A percentile compares a stretch with the other conserved stretches of the same genome.
Conservation (phyloP, 2,329 filamentous ascomycete genomes). For the Alternaria arborescens region DNA sequence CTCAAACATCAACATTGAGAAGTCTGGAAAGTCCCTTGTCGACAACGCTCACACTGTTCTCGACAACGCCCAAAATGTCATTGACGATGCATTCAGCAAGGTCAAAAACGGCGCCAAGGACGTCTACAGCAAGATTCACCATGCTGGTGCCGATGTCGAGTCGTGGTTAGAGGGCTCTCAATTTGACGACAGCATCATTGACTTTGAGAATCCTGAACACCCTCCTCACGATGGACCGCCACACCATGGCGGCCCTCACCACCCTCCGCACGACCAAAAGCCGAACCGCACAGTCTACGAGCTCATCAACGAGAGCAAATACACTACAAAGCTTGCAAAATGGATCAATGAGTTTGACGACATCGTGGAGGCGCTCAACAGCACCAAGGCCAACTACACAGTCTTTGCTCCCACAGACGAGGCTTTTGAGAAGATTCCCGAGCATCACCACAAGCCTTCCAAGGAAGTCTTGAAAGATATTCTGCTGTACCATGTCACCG, state of each 20-base stretch:
- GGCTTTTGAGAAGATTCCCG: constrained; percentile 74
- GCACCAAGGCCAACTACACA: constrained; percentile 77
- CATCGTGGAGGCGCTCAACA: constrained; percentile 76
- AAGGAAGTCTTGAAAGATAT: constrained; percentile 75
- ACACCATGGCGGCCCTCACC: constrained; percentile 38
- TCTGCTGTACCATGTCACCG: constrained; percentile 77
- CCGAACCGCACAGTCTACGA: constrained; percentile 80
- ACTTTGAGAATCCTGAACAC: constrained; percentile 46
- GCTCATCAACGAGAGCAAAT: constrained; percentile 76
- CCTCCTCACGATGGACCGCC: constrained; percentile 41
- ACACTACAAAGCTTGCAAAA: constrained; percentile 78
- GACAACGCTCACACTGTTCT: constrained; percentile 34
- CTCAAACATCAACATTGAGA: constrained; percentile 44
- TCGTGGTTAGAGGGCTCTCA: constrained; percentile 57
- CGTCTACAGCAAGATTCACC: constrained; percentile 54
- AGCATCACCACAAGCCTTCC: constrained; percentile 66
- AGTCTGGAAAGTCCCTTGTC: constrained; percentile 28
- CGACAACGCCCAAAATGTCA: constrained; percentile 47
- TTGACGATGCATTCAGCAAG: constrained; percentile 56
- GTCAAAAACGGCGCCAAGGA: constrained; percentile 50
- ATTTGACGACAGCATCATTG: constrained; percentile 45
- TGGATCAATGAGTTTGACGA: constrained; percentile 77
- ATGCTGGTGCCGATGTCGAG: constrained; percentile 56
- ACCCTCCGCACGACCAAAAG: constrained; percentile 51
- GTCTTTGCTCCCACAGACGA: constrained; percentile 81